Percentiles rank a stretch among this genome's conserved stretches.
phyloP scores from a whole-genome alignment of 345 rosid genomes.

The Pistacia integerrima region DNA sequence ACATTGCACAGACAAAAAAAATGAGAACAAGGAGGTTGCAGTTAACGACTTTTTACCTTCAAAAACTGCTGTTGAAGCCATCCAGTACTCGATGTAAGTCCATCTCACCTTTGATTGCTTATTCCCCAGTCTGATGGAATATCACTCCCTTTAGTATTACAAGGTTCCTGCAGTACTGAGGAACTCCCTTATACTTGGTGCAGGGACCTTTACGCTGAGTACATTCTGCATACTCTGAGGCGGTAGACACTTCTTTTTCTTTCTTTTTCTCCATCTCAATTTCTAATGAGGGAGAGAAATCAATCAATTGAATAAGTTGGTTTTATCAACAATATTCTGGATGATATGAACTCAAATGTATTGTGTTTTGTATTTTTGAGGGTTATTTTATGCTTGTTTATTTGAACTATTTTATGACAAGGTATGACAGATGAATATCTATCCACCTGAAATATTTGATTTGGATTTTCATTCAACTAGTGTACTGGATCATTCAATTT shows the following conservation, averaged over 20 bases:
- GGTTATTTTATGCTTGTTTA: not conserved
- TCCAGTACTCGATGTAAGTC: conserved; percentile 88
- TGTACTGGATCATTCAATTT: not conserved
- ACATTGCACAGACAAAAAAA: conserved; percentile 71
- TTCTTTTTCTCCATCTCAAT: not conserved
- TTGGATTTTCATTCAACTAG: not conserved
- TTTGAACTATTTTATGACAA: conserved; percentile 1
- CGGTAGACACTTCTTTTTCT: conserved; percentile 31
- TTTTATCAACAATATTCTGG: not conserved
- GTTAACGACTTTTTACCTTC: conserved; percentile 88
- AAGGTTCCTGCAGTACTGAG: conserved; percentile 12
- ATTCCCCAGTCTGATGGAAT: not conserved
- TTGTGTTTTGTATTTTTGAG: conserved; percentile 5
- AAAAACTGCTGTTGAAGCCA: conserved; percentile 63
- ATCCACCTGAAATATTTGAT: not conserved
- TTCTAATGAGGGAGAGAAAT: conserved; percentile 2
- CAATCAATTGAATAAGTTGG: conserved; percentile 17
- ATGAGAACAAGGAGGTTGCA: conserved; percentile 96
- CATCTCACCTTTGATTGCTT: not conserved
- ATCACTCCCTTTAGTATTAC: not conserved
- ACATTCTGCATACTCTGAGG: conserved; percentile 77
- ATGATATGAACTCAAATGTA: conserved; percentile 10
- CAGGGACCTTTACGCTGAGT: conserved; percentile 94
- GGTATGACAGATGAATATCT: not conserved
- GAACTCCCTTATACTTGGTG: conserved; percentile 21